Percentiles rank a stretch among this genome's conserved stretches.
Conservation (phyloP, 2,329 filamentous ascomycete species). For the Diaporthe humulicola region DNA sequence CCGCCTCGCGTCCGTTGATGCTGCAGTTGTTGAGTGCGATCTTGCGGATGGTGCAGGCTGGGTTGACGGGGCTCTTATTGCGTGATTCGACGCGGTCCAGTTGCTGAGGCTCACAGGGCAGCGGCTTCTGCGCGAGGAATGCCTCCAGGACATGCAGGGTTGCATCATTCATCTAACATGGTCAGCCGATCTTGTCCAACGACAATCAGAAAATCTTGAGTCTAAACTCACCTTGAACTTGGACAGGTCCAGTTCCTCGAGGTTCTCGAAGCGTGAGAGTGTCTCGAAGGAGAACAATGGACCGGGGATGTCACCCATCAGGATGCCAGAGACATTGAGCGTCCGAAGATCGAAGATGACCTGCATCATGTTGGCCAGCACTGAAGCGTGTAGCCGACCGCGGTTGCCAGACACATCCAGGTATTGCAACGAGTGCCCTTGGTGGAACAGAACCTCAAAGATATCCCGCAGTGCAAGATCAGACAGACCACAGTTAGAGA, state of each 20-base stretch:
- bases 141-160: slow-evolving; percentile 61
- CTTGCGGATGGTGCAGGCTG: slow-evolving; percentile 56
- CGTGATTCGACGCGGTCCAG: slow-evolving; percentile 31
- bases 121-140: slow-evolving; percentile 52
- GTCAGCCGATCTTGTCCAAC: not conserved
- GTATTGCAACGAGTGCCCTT: slow-evolving; percentile 59
- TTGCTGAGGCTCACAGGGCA: slow-evolving; percentile 22
- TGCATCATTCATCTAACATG: slow-evolving; percentile 60
- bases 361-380: slow-evolving; percentile 58
- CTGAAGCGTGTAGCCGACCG: slow-evolving; percentile 63
- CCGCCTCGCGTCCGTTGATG: slow-evolving; percentile 63
- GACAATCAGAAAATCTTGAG: not conserved
- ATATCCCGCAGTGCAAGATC: slow-evolving; percentile 62
- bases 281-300: slow-evolving; percentile 62
- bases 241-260: slow-evolving; percentile 68
- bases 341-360: slow-evolving; percentile 59
- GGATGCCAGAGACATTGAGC: slow-evolving; percentile 64
- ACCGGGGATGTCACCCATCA: slow-evolving; percentile 59
- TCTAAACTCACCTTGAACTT: slow-evolving; percentile 61
- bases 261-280: slow-evolving; percentile 56
- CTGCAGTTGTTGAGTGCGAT: slow-evolving; percentile 66
- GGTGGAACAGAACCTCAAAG: slow-evolving; percentile 61
- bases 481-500: slow-evolving; percentile 65
- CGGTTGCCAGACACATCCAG: slow-evolving; percentile 68
- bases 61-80: slow-evolving; percentile 39